phyloP scores from a whole-genome alignment of 192 early-diverging fungal genomes.

The Thamnidium elegans region DNA sequence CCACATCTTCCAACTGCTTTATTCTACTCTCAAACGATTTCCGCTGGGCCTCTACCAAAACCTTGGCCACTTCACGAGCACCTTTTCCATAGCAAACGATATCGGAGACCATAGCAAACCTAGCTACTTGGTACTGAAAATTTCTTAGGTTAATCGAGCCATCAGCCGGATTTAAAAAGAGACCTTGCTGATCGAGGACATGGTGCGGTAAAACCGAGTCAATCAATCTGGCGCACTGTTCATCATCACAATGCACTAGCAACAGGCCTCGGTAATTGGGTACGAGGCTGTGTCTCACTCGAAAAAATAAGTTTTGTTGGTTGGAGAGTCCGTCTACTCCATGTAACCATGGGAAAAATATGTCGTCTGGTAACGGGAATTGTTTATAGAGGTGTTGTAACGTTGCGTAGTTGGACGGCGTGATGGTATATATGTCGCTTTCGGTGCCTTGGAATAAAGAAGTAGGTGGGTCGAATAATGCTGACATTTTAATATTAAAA shows the following conservation, averaged over 20 bases:
- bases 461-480: too few relatives aligned
- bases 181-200: slow-evolving; percentile 30
- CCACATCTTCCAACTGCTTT: slow-evolving; percentile 19
- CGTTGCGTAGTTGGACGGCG: slow-evolving; percentile 37
- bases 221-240: slow-evolving; percentile 24
- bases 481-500: too few relatives aligned
- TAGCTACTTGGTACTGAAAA: slow-evolving; percentile 49
- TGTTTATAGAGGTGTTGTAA: slow-evolving; percentile 43
- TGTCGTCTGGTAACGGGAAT: slow-evolving; percentile 45
- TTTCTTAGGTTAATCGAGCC: slow-evolving; percentile 52
- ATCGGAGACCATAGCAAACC: slow-evolving; percentile 46
- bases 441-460: not conserved
- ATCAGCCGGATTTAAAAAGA: slow-evolving; percentile 37
- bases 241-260: slow-evolving; percentile 31
- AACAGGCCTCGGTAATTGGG: slow-evolving; percentile 30
- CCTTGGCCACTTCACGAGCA: slow-evolving; percentile 19
- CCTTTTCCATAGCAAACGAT: slow-evolving; percentile 37
- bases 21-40: slow-evolving; percentile 1
- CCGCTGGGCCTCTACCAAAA: slow-evolving; percentile 23
- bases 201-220: slow-evolving; percentile 48
- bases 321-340: slow-evolving; percentile 49
- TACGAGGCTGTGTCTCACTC: slow-evolving; percentile 33
- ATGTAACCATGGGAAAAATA: slow-evolving; percentile 62
- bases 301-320: slow-evolving; percentile 55
- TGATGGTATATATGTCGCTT: slow-evolving; percentile 35